Evolutionary conservation across 2,329 filamentous ascomycete genomes (phyloP).

Genomic region (Catunica adiposa): DNA sequence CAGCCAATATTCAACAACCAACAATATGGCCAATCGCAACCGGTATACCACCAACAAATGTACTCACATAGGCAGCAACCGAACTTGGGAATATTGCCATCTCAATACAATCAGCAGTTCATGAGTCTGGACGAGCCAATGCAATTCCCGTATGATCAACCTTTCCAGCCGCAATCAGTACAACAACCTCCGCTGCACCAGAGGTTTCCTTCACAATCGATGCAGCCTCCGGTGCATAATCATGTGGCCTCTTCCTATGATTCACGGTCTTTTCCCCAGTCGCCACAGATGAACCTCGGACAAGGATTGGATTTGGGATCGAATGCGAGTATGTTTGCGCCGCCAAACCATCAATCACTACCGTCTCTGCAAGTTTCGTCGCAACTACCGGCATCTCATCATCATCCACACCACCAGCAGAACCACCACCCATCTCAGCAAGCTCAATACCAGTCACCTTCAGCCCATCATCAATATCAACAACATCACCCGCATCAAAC

Average conservation of each 20-base stretch:
- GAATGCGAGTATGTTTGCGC: conserved; percentile 10
- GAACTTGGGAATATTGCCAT: conserved; percentile 18
- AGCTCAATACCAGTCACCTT: conserved; percentile 13
- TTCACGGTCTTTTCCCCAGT: conserved; percentile 22
- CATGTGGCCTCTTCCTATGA: conserved; percentile 2
- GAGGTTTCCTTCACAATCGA: conserved; percentile 4
- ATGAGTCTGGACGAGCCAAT: conserved; percentile 9
- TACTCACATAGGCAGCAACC: conserved; percentile 13
- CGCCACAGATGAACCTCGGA: conserved; percentile 18
- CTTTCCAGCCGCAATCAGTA: not conserved
- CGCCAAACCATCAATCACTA: conserved; percentile 4
- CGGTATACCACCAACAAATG: conserved; percentile 17
- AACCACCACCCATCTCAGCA: conserved; percentile 14
- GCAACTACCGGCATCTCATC: conserved; percentile 18
- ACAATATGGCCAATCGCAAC: conserved; percentile 20
- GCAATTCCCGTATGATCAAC: conserved; percentile 8
- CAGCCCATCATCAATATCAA: conserved; percentile 7
- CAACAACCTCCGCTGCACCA: not conserved
- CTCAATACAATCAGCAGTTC: conserved; percentile 11
- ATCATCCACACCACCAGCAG: conserved; percentile 17
- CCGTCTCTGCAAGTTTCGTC: conserved; percentile 16
- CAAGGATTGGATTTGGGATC: conserved; percentile 17
- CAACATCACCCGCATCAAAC: conserved; percentile 17
- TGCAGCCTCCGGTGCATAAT: not conserved
- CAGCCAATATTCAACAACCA: conserved; percentile 11